phyloP scores from a whole-genome alignment of 148 eudicot genomes.

The Nepenthes gracilis region DNA sequence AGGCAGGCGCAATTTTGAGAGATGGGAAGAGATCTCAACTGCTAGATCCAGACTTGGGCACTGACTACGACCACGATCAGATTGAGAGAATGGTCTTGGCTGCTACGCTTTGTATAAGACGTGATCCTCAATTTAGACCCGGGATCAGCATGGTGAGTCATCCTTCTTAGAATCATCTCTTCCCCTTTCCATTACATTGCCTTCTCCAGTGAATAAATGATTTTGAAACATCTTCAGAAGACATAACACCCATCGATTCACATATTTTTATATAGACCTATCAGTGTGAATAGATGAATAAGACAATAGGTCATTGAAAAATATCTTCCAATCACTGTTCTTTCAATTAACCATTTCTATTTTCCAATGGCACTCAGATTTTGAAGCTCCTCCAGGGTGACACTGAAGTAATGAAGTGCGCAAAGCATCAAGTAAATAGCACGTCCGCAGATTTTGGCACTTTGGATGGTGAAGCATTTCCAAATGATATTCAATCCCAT shows the following conservation, averaged over 20 bases:
- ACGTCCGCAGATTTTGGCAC: constrained; percentile 15
- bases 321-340: too few relatives aligned
- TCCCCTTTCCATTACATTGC: not conserved
- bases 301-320: too few relatives aligned
- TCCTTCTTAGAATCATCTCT: not conserved
- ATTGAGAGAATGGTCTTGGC: constrained; percentile 76
- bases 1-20: constrained; percentile 56
- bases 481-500: constrained; percentile 39
- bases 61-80: constrained; percentile 32
- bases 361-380: constrained; percentile 26
- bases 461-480: constrained; percentile 32
- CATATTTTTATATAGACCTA: too few relatives aligned
- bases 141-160: constrained; percentile 62
- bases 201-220: not conserved
- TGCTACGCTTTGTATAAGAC: constrained; percentile 72
- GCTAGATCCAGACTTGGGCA: constrained; percentile 47
- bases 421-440: constrained; percentile 39
- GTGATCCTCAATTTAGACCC: constrained; percentile 67
- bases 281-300: too few relatives aligned
- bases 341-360: not conserved
- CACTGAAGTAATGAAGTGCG: constrained; percentile 53
- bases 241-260: too few relatives aligned
- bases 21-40: constrained; percentile 40
- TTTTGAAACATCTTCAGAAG: too few relatives aligned
- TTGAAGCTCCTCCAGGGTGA: constrained; percentile 82